Evolutionary conservation across 768 basidiomycete genomes (phyloP).

Genomic region (Termitomyces sp.): DNA sequence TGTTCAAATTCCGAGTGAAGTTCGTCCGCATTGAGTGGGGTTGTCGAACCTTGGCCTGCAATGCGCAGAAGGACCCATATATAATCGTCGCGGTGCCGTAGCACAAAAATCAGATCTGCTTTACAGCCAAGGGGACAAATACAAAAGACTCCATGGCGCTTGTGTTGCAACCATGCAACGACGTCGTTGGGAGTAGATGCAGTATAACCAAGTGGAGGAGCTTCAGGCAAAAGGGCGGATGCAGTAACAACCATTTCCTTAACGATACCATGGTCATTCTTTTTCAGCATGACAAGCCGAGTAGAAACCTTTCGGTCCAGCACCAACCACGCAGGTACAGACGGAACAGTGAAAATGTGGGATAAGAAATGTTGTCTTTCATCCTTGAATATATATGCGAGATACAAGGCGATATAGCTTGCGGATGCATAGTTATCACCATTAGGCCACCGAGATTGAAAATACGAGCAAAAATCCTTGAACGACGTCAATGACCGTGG

Average conservation of each 20-base stretch:
- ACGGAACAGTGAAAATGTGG: not conserved
- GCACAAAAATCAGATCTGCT: not conserved
- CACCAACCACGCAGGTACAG: not conserved
- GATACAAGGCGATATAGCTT: conserved; percentile 1
- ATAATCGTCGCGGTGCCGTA: not conserved
- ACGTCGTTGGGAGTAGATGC: not conserved
- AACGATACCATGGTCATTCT: not conserved
- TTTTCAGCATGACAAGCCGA: not conserved
- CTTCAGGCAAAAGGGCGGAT: not conserved
- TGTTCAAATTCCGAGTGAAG: not conserved
- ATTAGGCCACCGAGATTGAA: not conserved
- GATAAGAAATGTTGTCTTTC: not conserved
- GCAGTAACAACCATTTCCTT: not conserved
- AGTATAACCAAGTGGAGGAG: not conserved
- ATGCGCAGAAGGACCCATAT: not conserved
- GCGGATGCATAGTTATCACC: not conserved
- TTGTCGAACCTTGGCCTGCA: not conserved
- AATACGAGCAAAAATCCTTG: not conserved
- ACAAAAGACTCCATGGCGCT: not conserved
- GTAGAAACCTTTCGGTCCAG: not conserved
- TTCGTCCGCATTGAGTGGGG: not conserved
- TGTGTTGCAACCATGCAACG: not conserved
- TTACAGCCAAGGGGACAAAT: not conserved
- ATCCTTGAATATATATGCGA: not conserved
- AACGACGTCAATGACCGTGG: not conserved